Evolutionary conservation across 2,329 filamentous ascomycete genomes (phyloP).

Genomic region (Stagonosporopsis tanaceti): DNA sequence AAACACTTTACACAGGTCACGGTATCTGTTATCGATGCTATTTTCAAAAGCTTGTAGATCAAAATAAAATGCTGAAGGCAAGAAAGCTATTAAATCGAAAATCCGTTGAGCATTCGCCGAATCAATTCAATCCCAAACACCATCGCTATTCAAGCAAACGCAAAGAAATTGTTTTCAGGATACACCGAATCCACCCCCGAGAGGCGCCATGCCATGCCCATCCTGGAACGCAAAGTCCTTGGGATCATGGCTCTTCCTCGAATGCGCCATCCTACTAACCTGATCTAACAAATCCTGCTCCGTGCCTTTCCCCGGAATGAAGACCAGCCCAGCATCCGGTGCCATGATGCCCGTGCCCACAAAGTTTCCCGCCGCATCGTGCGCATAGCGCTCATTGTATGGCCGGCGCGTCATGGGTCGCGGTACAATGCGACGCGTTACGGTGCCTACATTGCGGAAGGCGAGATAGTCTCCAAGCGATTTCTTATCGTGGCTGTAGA

Average conservation of each 20-base stretch:
- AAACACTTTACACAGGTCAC: slow-evolving; percentile 6
- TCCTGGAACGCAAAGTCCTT: slow-evolving; percentile 3
- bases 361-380: slow-evolving; percentile 39
- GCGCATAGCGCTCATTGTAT: slow-evolving; percentile 41
- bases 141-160: too few relatives aligned
- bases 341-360: slow-evolving; percentile 34
- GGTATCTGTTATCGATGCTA: neutral
- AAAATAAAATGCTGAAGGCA: too few relatives aligned
- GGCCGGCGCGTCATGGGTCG: slow-evolving; percentile 38
- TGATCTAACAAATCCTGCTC: slow-evolving; percentile 37
- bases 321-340: slow-evolving; percentile 35
- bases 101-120: too few relatives aligned
- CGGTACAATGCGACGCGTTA: slow-evolving; percentile 33
- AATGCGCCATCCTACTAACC: slow-evolving; percentile 37
- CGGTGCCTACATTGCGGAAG: slow-evolving; percentile 21
- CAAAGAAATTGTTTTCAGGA: neutral
- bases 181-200: slow-evolving; percentile 1
- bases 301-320: slow-evolving; percentile 37
- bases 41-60: neutral
- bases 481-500: slow-evolving; percentile 29
- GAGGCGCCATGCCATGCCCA: slow-evolving; percentile 4
- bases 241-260: slow-evolving; percentile 27
- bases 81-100: too few relatives aligned
- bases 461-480: slow-evolving; percentile 19
- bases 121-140: too few relatives aligned